Evolutionary conservation across 768 basidiomycete species (phyloP), one percentile per base, ranked within the genome.

Genomic region (Tricholoma sp.): DNA sequence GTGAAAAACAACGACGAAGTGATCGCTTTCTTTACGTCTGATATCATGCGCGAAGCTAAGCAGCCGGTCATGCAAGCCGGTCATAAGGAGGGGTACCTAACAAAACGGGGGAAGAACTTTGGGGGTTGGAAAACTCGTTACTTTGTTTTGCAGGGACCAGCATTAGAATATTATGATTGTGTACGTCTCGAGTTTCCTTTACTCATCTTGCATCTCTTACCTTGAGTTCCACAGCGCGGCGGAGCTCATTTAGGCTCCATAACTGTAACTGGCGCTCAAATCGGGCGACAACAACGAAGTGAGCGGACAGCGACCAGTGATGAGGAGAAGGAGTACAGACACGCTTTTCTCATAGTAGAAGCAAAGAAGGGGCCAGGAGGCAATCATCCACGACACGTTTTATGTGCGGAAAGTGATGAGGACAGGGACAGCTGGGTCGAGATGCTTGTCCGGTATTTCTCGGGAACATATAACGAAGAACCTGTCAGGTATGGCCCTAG

Each of bases 61-160:
- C 84, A 85, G 59, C 88, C 90, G 2, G 89, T 89, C 18, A 83
- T 83, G 75, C 88, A 89, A 66, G 79, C 79, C 1, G 90, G 90
- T 24, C 85, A 94, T 74, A 97, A 96, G 72, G 92, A 96, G 71
- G 96, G 95, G 14, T 96, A 96, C 69, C 76, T 97, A 34, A 98
- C 96, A 18, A 98, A 98, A 74, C 82, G 94, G 57, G 95, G 95
- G 19, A 94, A 98, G 76, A 97, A 93, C 66, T 98, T 98, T 72
- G 97, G 97, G 46, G 94, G 96, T 2, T 95, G 93, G 96, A 95
- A 96, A 68, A 93, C 93, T 22, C 81, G 97, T 43, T 99, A 86
- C 72, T 98, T 98, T 65, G 93, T 98, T 7, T 78, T 98, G 22
- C 88, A 92, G 70, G 94, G 95, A 0, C 87, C 92, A 3, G 82